Percentiles rank a stretch among this genome's conserved stretches.
phyloP scores from a whole-genome alignment of 805 yeast genomes.

The Spathaspora girioi region DNA sequence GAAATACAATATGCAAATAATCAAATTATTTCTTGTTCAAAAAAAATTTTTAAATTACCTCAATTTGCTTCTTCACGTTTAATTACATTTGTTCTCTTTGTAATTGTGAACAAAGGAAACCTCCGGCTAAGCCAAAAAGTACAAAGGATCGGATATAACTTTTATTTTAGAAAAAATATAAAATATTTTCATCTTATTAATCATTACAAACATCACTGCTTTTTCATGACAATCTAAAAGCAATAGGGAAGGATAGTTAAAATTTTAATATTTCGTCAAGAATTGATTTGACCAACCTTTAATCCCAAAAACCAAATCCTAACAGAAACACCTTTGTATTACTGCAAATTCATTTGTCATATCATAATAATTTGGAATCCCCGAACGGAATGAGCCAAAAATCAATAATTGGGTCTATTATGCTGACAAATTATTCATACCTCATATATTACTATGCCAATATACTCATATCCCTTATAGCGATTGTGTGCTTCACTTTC shows the following conservation, averaged over 20 bases:
- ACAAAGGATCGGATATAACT: not conserved
- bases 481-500: not conserved
- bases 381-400: constrained; percentile 1
- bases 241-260: not conserved
- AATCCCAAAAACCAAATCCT: not conserved
- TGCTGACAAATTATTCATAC: not conserved
- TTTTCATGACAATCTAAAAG: not conserved
- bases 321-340: not conserved
- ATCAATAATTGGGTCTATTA: constrained; percentile 2
- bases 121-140: not conserved
- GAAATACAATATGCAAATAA: no score
- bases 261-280: not conserved
- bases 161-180: not conserved
- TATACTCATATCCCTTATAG: not conserved
- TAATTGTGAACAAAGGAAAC: not conserved
- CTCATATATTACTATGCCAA: not conserved
- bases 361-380: no score
- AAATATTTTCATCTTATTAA: not conserved
- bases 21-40: not conserved
- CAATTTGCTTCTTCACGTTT: not conserved
- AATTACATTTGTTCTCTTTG: not conserved
- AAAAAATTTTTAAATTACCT: not conserved
- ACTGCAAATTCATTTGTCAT: not conserved
- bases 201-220: not conserved
- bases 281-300: not conserved